Evolutionary conservation across 768 basidiomycete genomes (phyloP).

Genomic region (Hericium rajendrae): DNA sequence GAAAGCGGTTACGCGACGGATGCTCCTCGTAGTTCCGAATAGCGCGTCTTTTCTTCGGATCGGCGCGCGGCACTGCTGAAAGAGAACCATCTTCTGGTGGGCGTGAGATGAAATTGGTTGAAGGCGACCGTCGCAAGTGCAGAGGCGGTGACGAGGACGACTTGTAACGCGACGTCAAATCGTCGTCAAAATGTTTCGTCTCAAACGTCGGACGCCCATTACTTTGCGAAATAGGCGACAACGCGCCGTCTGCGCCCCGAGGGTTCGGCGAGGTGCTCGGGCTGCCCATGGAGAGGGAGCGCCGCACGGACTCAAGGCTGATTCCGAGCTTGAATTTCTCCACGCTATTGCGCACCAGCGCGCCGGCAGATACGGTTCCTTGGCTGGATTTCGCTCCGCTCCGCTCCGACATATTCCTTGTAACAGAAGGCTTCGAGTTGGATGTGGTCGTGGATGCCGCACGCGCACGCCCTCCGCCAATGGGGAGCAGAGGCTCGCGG

Average conservation of each 20-base stretch:
- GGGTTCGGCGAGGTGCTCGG: slow-evolving; percentile 6
- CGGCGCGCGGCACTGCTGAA: slow-evolving; percentile 23
- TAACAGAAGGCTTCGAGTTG: slow-evolving; percentile 17
- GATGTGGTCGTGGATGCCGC: slow-evolving; percentile 15
- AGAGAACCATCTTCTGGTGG: slow-evolving; percentile 17
- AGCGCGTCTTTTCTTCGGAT: slow-evolving; percentile 27
- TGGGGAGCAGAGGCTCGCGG: slow-evolving; percentile 64
- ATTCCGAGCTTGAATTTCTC: slow-evolving; percentile 47
- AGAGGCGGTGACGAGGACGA: slow-evolving; percentile 3
- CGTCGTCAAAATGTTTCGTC: slow-evolving; percentile 9
- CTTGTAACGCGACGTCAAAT: slow-evolving; percentile 7
- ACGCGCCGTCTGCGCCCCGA: slow-evolving; percentile 4
- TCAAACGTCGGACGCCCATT: slow-evolving; percentile 3
- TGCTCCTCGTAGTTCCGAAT: slow-evolving; percentile 54
- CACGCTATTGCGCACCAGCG: slow-evolving; percentile 46
- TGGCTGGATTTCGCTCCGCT: slow-evolving; percentile 19
- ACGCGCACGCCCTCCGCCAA: slow-evolving; percentile 23
- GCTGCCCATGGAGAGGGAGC: slow-evolving; percentile 15
- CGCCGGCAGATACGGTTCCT: slow-evolving; percentile 12
- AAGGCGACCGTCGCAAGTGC: slow-evolving; percentile 5
- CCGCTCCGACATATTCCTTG: slow-evolving; percentile 19
- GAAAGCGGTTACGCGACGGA: slow-evolving; percentile 70
- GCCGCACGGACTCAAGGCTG: slow-evolving; percentile 25
- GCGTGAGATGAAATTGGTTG: slow-evolving; percentile 8
- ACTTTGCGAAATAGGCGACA: neutral